Evolutionary conservation across 2,329 filamentous ascomycete species (phyloP), one percentile per base, ranked within the genome.

Genomic region (Fusarium liriodendri): DNA sequence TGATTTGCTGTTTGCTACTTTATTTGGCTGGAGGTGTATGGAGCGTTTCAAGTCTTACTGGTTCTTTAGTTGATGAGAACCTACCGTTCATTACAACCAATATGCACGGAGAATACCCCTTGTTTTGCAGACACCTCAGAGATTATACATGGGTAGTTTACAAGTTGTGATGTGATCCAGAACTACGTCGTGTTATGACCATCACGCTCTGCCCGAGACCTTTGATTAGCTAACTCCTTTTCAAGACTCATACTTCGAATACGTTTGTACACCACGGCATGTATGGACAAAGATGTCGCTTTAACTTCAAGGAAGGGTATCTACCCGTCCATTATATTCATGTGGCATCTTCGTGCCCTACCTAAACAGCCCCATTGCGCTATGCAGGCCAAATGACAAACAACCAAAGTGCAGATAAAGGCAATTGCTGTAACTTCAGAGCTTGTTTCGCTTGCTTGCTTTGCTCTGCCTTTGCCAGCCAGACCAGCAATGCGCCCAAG

Each of bases 391-490:
- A 45, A 35, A 59, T 38, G 60, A 61, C 65, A 47, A 22, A 29
- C 38, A 52, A n/a, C 58, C 42, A 61, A 62, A 63, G 37, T 58
- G 60, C 45, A 74, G 42, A 57, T 62, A 66, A 75, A 74, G 47
- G 66, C 66, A 67, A 62, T 75, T 70, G 72, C 72, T 75, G 52
- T 60, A 57, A 42, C 59, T 75, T 72, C 38, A 32, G 35, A 27
- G 50, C 50, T 45, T 61, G 47, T 62, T 64, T 70, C 60, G 62
- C 62, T 64, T 65, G 27, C 62, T 70, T 37, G 33, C 54, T 55
- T 33, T 37, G 52, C 52, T 38, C 35, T 58, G 55, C 55, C 33
- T 40, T 65, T 65, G 45, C 58, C 69, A 50, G 50, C 69, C 62
- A 40, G 60, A 42, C 69, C 37, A 47, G 50, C 55, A 64, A 70